phyloP scores from a whole-genome alignment of 2,329 filamentous ascomycete genomes.

The Colletotrichum liaoningense region DNA sequence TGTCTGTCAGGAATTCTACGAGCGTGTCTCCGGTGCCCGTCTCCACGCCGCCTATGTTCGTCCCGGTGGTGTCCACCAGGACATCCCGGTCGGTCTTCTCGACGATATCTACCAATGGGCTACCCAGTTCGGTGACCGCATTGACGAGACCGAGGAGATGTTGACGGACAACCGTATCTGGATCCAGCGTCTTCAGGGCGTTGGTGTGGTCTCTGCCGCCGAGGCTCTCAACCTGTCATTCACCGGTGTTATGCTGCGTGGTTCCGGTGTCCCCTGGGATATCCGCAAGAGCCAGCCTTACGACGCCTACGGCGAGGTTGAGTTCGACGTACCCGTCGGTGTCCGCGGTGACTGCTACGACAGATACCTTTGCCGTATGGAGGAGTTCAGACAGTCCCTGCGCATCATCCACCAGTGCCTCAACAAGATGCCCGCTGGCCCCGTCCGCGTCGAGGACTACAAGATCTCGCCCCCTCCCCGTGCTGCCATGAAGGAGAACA shows the following conservation, averaged over 20 bases:
- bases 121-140: constrained; percentile 97
- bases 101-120: constrained; percentile 99
- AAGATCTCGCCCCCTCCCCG: constrained; percentile 97
- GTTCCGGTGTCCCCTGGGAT: constrained; percentile 96
- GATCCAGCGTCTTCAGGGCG: constrained; percentile 90
- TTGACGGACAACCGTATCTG: constrained; percentile 99
- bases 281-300: constrained; percentile 97
- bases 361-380: constrained; percentile 98
- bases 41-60: constrained; percentile 97
- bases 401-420: constrained; percentile 99
- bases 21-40: constrained; percentile 97
- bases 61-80: constrained; percentile 95
- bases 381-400: constrained; percentile 98
- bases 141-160: constrained; percentile 98
- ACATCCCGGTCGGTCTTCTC: constrained; percentile 91
- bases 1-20: constrained; percentile 89
- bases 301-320: constrained; percentile 96
- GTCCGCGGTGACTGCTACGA: constrained; percentile 99
- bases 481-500: constrained; percentile 99
- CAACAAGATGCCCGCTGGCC: constrained; percentile 97
- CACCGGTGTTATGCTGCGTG: constrained; percentile 96
- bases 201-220: constrained; percentile 90
- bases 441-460: constrained; percentile 97
- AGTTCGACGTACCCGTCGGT: constrained; percentile 97
- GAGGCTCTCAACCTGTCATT: constrained; percentile 99